Conservation (phyloP, 805 yeast species). For the Zygosaccharomyces siamensis region DNA sequence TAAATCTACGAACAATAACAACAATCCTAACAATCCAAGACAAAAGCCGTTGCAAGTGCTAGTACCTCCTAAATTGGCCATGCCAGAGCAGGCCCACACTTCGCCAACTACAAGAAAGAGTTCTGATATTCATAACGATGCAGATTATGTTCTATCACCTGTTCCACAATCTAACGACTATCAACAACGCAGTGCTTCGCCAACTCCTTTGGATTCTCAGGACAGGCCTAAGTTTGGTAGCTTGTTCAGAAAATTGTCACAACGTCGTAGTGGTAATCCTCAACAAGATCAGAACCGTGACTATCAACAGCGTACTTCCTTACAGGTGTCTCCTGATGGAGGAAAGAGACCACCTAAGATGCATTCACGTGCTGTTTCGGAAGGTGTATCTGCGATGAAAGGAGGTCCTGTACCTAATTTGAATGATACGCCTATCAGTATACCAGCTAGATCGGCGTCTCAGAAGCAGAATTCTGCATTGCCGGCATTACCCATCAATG, state of each 20-base stretch:
- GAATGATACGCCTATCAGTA: constrained; percentile 8
- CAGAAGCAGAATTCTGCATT: constrained; percentile 24
- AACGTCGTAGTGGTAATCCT: constrained; percentile 25
- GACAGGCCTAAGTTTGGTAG: constrained; percentile 32
- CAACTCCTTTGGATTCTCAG: constrained; percentile 15
- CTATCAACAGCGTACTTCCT: constrained; percentile 13
- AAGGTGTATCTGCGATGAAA: constrained; percentile 29
- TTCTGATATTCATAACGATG: constrained; percentile 23
- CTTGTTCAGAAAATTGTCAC: constrained; percentile 35
- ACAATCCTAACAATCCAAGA: constrained; percentile 6
- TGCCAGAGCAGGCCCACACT: constrained; percentile 47
- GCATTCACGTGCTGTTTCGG: constrained; percentile 40
- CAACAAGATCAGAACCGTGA: constrained; percentile 14
- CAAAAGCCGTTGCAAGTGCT: constrained; percentile 20
- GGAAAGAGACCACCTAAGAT: constrained; percentile 18
- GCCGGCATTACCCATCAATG: constrained; percentile 36
- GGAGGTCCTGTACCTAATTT: neutral
- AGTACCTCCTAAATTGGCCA: constrained; percentile 40
- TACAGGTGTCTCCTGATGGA: constrained; percentile 11
- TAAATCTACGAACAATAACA: constrained; percentile 7
- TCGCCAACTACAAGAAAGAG: constrained; percentile 39
- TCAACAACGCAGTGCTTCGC: constrained; percentile 34
- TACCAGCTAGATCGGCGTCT: constrained; percentile 30
- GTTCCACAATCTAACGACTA: constrained; percentile 32
- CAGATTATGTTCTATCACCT: constrained; percentile 30